Base-by-base conservation (phyloP, 1,284 basidiomycete genomes). In the Puccinia hordei region DNA sequence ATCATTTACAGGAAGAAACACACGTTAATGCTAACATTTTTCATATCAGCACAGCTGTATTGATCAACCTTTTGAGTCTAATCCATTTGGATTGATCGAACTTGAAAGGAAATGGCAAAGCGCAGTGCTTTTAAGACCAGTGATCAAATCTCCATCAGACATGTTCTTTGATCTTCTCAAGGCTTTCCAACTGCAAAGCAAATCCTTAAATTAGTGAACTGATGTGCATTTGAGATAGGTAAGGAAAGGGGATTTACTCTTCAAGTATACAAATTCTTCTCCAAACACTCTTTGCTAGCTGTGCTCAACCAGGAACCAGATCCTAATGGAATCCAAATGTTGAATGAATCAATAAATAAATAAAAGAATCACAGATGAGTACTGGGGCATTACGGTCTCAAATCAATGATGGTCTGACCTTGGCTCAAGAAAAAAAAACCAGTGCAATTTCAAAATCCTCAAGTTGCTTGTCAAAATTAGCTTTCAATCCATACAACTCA, bases 191-290 rank as follows among this genome's bases (percentile, higher is more conserved):
- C 92, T 94, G 83, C 46, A 55, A 46, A 41, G 57, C 57, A 59
- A 10, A 59, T 59, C 2, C 17, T 59, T 27, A 33, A 33, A 10
- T 59, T 27, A 66, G 33, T 66, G 30, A 66, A 66, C n/a, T 46
- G 22, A 22, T 19, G 24, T 22, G 46, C 8, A 44, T 13, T 71
- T 9, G 15, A 71, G 19, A 49, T 10, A 71, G 27, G 4, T 10
- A 30, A 15, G 19, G 41, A 30, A 12, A 19, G 35, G 61, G 41
- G 12, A 87, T 90, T 83, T 85, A 95, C 93, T 97, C 90, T 85
- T 98, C 94, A 76, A 92, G 90, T 61, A 92, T 88, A 84, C 93
- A 95, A 66, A 95, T 89, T 41, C 95, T 88, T 53, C 94, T 89
- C 95, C 95, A 98, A 24, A 93, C 88, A 44, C 89, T 90, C 59